Conservation (phyloP, 2,329 filamentous ascomycete genomes). For the Trichoderma sp. region DNA sequence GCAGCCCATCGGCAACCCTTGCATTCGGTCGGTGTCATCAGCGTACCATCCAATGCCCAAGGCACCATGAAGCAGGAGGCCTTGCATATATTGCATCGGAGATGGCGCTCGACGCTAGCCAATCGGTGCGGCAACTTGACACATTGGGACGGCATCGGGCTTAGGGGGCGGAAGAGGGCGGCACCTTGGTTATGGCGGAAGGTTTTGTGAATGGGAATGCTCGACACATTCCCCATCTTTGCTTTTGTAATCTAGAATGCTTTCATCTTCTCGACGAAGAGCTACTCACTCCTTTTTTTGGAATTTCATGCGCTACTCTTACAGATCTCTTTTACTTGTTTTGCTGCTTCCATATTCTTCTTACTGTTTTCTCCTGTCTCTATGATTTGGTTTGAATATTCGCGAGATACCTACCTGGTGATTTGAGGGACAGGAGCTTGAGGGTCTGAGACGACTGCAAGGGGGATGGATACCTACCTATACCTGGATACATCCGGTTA, state of each 20-base stretch:
- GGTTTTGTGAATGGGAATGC: constrained; percentile 10
- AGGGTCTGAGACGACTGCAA: not conserved
- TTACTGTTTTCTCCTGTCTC: constrained; percentile 6
- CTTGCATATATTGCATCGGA: not conserved
- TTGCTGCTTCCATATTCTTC: not conserved
- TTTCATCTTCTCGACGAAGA: constrained; percentile 42
- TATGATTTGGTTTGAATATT: not conserved
- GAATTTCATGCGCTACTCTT: constrained; percentile 27
- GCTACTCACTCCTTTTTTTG: not conserved
- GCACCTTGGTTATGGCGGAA: constrained; percentile 21
- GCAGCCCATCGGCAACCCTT: constrained; percentile 4
- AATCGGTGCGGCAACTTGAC: not conserved
- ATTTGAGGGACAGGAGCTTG: not conserved
- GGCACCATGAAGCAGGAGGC: not conserved
- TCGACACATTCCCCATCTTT: constrained; percentile 22
- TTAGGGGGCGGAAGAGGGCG: not conserved
- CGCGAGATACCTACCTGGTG: not conserved
- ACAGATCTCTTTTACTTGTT: constrained; percentile 28
- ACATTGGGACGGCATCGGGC: not conserved
- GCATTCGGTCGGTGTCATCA: constrained; percentile 2
- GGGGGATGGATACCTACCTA: constrained; percentile 17
- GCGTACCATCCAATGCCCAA: constrained; percentile 19
- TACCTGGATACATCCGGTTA: constrained; percentile 5
- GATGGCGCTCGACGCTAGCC: not conserved
- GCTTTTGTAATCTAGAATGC: constrained; percentile 35